These are phyloP conservation scores for Euryodendron excelsum DNA, from an alignment of 148 eudicot genomes.

Conservation along the genomic window DNA sequence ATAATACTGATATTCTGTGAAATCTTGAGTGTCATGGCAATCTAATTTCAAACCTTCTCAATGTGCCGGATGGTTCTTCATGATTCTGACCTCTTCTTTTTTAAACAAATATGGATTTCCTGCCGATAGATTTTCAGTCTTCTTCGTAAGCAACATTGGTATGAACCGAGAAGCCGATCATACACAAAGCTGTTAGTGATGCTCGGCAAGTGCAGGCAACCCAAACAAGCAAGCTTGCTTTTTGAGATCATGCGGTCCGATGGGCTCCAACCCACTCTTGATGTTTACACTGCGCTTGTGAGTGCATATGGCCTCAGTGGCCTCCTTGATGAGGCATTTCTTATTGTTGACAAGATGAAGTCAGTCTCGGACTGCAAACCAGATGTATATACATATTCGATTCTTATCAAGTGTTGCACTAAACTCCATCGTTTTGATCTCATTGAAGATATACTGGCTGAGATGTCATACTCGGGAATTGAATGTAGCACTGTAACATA, in stretches of 20 bases:
- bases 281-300: conserved; percentile 73
- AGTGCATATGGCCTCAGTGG: conserved; percentile 69
- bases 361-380: conserved; percentile 67
- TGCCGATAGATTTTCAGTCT: conserved; percentile 64
- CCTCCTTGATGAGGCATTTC: conserved; percentile 66
- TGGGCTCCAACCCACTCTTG: conserved; percentile 71
- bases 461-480: conserved; percentile 72
- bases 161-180: conserved; percentile 66
- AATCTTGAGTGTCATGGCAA: not conserved
- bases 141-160: conserved; percentile 92
- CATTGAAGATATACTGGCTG: conserved; percentile 44
- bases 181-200: conserved; percentile 76
- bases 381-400: conserved; percentile 75
- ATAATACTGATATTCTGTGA: not conserved
- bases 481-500: conserved; percentile 60
- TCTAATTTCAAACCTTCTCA: not conserved
- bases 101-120: conserved; percentile 8
- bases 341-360: conserved; percentile 59
- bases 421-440: conserved; percentile 58
- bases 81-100: conserved; percentile 11
- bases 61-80: not conserved
- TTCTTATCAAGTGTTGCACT: conserved; percentile 61
- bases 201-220: conserved; percentile 83
- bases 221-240: conserved; percentile 66
- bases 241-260: conserved; percentile 65